Evolutionary conservation across 306 rosid genomes (phyloP).

Genomic region (Acacia crassicarpa): DNA sequence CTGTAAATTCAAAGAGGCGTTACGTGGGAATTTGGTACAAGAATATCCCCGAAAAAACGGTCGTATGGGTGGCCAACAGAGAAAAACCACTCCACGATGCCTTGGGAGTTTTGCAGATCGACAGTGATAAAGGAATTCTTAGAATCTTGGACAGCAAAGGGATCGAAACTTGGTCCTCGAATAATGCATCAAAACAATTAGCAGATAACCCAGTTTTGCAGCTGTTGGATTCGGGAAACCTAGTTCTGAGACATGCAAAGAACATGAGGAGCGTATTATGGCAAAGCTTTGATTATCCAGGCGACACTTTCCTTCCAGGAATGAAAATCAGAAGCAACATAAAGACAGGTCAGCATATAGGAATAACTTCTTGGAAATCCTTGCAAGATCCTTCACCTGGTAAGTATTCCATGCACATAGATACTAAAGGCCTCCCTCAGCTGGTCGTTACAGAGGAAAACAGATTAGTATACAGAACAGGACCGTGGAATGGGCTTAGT

Average conservation of each 20-base stretch:
- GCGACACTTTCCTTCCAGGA: conserved; percentile 31
- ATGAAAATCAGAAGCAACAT: conserved; percentile 34
- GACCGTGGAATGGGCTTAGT: conserved; percentile 29
- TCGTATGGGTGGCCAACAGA: conserved; percentile 24
- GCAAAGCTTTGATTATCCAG: conserved; percentile 40
- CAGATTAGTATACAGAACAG: background rate
- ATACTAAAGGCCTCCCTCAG: conserved; percentile 25
- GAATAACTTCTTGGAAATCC: conserved; percentile 27
- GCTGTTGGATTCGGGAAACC: conserved; percentile 39
- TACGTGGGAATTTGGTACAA: conserved; percentile 27
- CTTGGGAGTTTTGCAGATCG: conserved; percentile 6
- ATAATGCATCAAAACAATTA: background rate
- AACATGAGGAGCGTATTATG: background rate
- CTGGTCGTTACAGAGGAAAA: background rate
- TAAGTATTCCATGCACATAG: background rate
- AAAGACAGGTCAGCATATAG: background rate
- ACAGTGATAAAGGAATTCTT: background rate
- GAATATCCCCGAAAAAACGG: background rate
- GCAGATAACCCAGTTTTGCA: conserved; percentile 25
- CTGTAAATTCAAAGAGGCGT: background rate
- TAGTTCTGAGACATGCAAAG: conserved; percentile 27
- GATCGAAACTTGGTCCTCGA: background rate
- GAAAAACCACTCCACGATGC: background rate
- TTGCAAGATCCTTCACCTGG: conserved; percentile 19
- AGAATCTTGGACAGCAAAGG: background rate